Evolutionary conservation across 2,329 filamentous ascomycete genomes (phyloP).

Genomic region (Colletotrichum sp.): DNA sequence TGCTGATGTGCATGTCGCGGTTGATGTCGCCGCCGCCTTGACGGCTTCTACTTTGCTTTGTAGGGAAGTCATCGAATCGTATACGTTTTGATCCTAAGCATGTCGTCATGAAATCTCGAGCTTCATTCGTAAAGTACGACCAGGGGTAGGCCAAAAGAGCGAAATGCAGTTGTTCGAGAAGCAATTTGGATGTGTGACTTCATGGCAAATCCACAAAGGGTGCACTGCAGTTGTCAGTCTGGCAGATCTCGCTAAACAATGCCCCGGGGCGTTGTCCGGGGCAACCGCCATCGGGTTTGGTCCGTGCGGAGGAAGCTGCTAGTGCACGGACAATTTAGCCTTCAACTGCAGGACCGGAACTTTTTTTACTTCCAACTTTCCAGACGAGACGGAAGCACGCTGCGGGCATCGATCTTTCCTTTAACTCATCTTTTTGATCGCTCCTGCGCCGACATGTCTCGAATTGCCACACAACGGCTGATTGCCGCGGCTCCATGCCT

Average conservation of each 20-base stretch:
- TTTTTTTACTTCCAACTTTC: background rate
- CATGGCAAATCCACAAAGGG: background rate
- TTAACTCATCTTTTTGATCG: background rate
- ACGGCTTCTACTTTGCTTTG: conserved; percentile 52
- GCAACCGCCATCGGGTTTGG: conserved; percentile 10
- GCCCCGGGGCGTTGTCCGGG: conserved; percentile 15
- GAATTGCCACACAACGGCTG: background rate
- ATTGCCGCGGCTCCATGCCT: conserved; percentile 1
- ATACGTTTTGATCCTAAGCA: conserved; percentile 29
- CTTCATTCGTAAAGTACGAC: background rate
- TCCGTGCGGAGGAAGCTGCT: background rate
- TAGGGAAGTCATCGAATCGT: conserved; percentile 45
- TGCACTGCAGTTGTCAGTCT: conserved; percentile 13
- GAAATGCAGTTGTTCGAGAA: conserved; percentile 15
- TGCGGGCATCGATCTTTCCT: background rate
- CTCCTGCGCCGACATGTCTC: background rate
- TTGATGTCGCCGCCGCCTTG: conserved; percentile 58
- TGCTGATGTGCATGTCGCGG: conserved; percentile 57
- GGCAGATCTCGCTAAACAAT: conserved; percentile 23
- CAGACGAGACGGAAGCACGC: background rate
- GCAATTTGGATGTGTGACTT: conserved; percentile 9
- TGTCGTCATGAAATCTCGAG: conserved; percentile 31
- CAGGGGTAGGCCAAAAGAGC: background rate
- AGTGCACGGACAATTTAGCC: conserved; percentile 1
- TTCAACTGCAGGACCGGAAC: background rate